phyloP scores from a whole-genome alignment of 2,329 filamentous ascomycete genomes.

The Domatiomyces catenatus region DNA sequence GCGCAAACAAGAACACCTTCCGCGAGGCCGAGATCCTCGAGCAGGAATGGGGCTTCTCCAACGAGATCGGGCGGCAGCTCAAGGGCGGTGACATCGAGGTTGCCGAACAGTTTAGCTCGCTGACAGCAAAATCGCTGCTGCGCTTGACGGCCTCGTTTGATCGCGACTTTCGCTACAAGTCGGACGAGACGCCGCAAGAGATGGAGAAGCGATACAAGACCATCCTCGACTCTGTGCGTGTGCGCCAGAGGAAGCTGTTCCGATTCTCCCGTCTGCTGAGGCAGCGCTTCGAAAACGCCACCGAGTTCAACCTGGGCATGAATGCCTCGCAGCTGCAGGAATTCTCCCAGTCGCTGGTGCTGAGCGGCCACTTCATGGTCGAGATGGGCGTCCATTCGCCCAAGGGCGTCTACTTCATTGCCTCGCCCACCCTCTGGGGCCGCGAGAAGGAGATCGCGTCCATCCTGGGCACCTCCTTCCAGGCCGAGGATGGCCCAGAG shows the following conservation, averaged over 20 bases:
- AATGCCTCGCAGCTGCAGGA: constrained; percentile 53
- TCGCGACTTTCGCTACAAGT: constrained; percentile 68
- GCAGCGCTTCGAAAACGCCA: constrained; percentile 90
- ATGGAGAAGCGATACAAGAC: constrained; percentile 98
- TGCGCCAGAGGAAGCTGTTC: constrained; percentile 89
- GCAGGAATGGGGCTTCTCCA: constrained; percentile 96
- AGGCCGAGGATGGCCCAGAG: constrained; percentile 52
- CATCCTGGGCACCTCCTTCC: constrained; percentile 66
- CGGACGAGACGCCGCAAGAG: constrained; percentile 67
- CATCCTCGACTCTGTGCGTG: constrained; percentile 85
- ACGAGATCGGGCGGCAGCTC: constrained; percentile 80
- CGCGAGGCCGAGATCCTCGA: constrained; percentile 96
- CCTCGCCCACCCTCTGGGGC: constrained; percentile 61
- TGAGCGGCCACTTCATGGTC: constrained; percentile 76
- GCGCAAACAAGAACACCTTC: constrained; percentile 96
- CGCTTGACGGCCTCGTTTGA: constrained; percentile 85
- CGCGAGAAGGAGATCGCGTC: constrained; percentile 69
- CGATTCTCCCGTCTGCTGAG: constrained; percentile 83
- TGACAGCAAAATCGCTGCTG: constrained; percentile 83
- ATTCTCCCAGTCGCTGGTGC: constrained; percentile 64
- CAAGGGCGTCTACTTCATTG: constrained; percentile 67
- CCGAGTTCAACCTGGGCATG: constrained; percentile 79
- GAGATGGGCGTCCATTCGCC: constrained; percentile 50
- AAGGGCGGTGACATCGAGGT: constrained; percentile 91
- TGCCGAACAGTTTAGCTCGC: constrained; percentile 81